These are phyloP conservation scores for Pleurotus eryngii DNA, from an alignment of 768 basidiomycete genomes.

Conservation along the genomic window DNA sequence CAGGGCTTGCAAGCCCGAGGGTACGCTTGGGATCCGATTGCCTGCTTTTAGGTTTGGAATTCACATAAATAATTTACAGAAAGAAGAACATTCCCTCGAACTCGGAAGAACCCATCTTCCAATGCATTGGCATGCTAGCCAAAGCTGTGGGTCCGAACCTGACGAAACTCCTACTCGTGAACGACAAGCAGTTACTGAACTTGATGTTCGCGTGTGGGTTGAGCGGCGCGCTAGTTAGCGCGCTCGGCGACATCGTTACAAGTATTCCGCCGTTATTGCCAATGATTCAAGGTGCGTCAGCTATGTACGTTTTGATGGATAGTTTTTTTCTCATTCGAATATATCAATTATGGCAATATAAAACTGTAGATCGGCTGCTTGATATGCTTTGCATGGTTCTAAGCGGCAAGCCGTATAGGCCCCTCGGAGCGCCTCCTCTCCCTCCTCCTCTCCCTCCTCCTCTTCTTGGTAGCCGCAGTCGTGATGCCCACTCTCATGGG, in stretches of 20 bases:
- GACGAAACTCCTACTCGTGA: conserved; percentile 78
- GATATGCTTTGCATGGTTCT: conserved; percentile 81
- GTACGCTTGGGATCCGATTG: conserved; percentile 34
- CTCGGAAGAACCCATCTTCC: conserved; percentile 92
- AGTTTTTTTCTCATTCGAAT: not conserved
- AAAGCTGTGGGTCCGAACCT: conserved; percentile 93
- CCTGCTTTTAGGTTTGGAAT: not conserved
- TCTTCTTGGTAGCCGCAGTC: conserved; percentile 32
- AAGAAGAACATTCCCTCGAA: conserved; percentile 76
- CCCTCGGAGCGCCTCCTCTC: conserved; percentile 76
- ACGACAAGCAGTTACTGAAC: conserved; percentile 54
- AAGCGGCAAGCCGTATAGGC: conserved; percentile 80
- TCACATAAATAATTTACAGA: conserved; percentile 25
- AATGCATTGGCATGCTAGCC: conserved; percentile 96
- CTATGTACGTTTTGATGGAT: not conserved
- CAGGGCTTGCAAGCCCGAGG: conserved; percentile 83
- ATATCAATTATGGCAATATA: not conserved
- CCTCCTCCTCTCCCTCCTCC: conserved; percentile 38
- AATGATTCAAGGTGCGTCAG: conserved; percentile 77
- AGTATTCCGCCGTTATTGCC: conserved; percentile 88
- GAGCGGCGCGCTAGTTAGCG: conserved; percentile 83
- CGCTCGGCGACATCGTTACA: conserved; percentile 79
- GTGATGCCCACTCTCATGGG: conserved; percentile 40
- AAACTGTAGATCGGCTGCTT: conserved; percentile 72
- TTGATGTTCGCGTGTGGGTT: conserved; percentile 94